Evolutionary conservation across 1,284 basidiomycete species (phyloP), one percentile per base, ranked within the genome.

Genomic region (Microbotryomycetes sp.): DNA sequence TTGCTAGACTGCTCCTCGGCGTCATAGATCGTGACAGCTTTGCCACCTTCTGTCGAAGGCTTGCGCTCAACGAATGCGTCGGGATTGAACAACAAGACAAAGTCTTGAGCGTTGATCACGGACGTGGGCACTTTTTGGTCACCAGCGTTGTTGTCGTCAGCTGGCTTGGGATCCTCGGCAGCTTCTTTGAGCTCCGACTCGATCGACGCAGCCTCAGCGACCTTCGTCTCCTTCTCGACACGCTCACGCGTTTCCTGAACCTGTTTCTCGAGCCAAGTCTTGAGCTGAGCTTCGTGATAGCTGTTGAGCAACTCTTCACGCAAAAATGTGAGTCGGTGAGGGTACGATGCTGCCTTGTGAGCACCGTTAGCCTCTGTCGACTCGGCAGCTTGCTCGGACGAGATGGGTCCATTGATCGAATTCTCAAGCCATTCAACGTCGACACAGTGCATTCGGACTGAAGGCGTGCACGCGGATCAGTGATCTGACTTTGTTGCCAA

Each of bases 361-460:
- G 66, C 58, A 23, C 54, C 56, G 45, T 69, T 63, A 6, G 56
- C 59, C 6, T 65, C 63, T n/a, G 59, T 57, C n/a, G 69, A 70
- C n/a, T n/a, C n/a, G 29, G 61, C 68, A 32, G 67, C 59, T 15
- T 60, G 64, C 6, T 65, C 66, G 25, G 68, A 65, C 46, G 73
- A 68, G 26, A 76, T 60, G 54, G 71, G 64, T 46, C 76, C 76
- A 2, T 74, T 66, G 32, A 77, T 67, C 65, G 82, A 78, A 68
- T 79, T 76, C 71, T 83, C 80, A 54, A 81, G 75, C 76, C 79
- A 83, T 66, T 80, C 79, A 65, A 82, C 74, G 71, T 83, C 81
- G 61, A 81, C 79, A 16, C 81, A 81, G 60, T 75, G 75, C 26
- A 81, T 73, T 51, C 81, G 77, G 58, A 79, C 75, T 70, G 42